Evolutionary conservation across 2,329 filamentous ascomycete genomes (phyloP).

Genomic region (Beauveria asiatica): DNA sequence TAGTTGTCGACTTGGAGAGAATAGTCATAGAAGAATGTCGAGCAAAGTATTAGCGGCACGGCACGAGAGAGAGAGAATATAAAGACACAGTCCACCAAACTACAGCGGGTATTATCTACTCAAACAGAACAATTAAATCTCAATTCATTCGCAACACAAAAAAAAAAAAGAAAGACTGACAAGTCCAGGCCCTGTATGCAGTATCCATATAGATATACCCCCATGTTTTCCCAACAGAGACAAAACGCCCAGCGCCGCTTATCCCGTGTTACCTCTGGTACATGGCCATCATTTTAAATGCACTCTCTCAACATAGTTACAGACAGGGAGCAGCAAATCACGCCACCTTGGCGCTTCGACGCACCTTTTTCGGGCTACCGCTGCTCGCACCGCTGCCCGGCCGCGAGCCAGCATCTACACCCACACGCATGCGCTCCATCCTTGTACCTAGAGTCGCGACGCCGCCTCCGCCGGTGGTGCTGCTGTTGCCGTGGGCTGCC

Average conservation of each 20-base stretch:
- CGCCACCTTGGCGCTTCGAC: conserved; percentile 23
- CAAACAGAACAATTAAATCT: neutral
- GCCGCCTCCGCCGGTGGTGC: conserved; percentile 10
- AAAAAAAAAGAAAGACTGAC: too few species aligned
- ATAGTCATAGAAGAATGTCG: too few species aligned
- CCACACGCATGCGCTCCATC: conserved; percentile 44
- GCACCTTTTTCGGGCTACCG: conserved; percentile 45
- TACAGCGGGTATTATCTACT: conserved; percentile 7
- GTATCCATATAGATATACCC: neutral
- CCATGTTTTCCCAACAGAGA: neutral
- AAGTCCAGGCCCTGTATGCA: neutral
- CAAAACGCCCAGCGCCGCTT: conserved; percentile 3
- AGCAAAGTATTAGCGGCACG: neutral
- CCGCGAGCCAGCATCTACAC: conserved; percentile 22
- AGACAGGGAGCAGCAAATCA: neutral
- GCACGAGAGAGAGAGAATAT: neutral
- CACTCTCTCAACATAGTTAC: too few species aligned
- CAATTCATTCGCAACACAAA: neutral
- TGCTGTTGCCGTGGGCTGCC: neutral
- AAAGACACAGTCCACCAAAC: conserved; percentile 2
- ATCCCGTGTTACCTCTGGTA: neutral
- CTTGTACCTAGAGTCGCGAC: conserved; percentile 34
- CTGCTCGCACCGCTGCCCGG: conserved; percentile 20
- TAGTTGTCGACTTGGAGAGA: too few species aligned
- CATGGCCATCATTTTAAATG: neutral